phyloP scores from a whole-genome alignment of 2,329 filamentous ascomycete species.

The Blumeria graminis region DNA sequence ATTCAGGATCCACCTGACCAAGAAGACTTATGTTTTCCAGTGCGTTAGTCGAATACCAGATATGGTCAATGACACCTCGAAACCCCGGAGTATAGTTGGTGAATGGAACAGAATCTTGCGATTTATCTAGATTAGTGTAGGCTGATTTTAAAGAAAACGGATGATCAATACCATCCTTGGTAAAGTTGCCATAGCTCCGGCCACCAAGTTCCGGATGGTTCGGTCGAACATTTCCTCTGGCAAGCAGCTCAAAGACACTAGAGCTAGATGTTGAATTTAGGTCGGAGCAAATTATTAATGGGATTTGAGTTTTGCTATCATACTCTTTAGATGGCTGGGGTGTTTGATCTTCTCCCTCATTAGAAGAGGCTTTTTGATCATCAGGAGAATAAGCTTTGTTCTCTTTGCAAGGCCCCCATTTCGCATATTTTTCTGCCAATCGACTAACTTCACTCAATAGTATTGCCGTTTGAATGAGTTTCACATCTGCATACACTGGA shows the following conservation, averaged over 20 bases:
- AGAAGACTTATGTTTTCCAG: slow-evolving; percentile 42
- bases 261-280: slow-evolving; percentile 81
- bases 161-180: slow-evolving; percentile 74
- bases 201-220: slow-evolving; percentile 52
- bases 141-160: slow-evolving; percentile 84
- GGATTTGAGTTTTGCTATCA: slow-evolving; percentile 63
- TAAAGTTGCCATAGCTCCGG: slow-evolving; percentile 82
- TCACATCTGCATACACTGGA: slow-evolving; percentile 72
- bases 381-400: slow-evolving; percentile 25
- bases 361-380: slow-evolving; percentile 20
- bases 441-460: slow-evolving; percentile 80
- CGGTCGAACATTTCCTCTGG: slow-evolving; percentile 51
- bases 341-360: slow-evolving; percentile 26
- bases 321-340: slow-evolving; percentile 67
- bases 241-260: slow-evolving; percentile 75
- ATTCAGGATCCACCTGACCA: slow-evolving; percentile 46
- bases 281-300: slow-evolving; percentile 76
- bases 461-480: slow-evolving; percentile 86
- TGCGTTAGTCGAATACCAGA: slow-evolving; percentile 78
- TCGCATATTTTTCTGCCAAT: slow-evolving; percentile 62
- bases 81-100: slow-evolving; percentile 97
- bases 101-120: slow-evolving; percentile 66
- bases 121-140: slow-evolving; percentile 60
- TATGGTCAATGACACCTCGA: slow-evolving; percentile 79
- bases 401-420: slow-evolving; percentile 58